Base-by-base conservation (phyloP, 148 eudicot genomes). In the Persicaria maculosa region DNA sequence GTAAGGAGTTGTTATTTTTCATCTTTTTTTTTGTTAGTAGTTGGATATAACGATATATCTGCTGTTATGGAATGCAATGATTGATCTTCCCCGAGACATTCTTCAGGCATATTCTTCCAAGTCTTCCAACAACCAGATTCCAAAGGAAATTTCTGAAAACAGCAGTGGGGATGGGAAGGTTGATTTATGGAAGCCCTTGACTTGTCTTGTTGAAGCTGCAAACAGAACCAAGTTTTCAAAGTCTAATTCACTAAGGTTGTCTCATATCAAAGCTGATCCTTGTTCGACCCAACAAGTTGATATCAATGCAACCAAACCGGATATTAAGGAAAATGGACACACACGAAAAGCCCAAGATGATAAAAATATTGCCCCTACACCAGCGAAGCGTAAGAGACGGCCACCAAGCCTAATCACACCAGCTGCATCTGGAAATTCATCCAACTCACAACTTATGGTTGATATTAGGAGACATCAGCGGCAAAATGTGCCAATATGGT, bases 161-260 rank as follows among this genome's bases (percentile, higher is more conserved):
- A 62, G 44, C 68, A 76, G 77, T 75, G 90, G 85, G 83, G 90
- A 93, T 58, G 91, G 88, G 20, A 90, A 87, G 82, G 84, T 70
- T 76, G 97, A 88, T 79, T 84, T 83, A 22, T 94, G 98, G 98
- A 92, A 86, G 74, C 96, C 97, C 40, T 86, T 94, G 75, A 91
- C 85, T 76, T 92, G 81, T 83, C 83, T 94, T 68, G 91, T 90
- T 75, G 98, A 94, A 79, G 98, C 86, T 72, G 96, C 98, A 80
- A 94, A 90, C 65, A 77, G 91, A 83, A 90, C 85, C 74, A 94
- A 94, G 78, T 87, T 87, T 74, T 83, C 89, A 40, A 94, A 88
- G 80, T 79, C 83, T 72, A 79, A 76, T 79, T 79, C 86, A 68
- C 93, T 86, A 84, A 91, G 87, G 76, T 77, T 80, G 61, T 75